A percentile compares a stretch with the other conserved stretches of the same genome.
phyloP scores from a whole-genome alignment of 768 basidiomycete genomes.

The Sarcodon aspratus region DNA sequence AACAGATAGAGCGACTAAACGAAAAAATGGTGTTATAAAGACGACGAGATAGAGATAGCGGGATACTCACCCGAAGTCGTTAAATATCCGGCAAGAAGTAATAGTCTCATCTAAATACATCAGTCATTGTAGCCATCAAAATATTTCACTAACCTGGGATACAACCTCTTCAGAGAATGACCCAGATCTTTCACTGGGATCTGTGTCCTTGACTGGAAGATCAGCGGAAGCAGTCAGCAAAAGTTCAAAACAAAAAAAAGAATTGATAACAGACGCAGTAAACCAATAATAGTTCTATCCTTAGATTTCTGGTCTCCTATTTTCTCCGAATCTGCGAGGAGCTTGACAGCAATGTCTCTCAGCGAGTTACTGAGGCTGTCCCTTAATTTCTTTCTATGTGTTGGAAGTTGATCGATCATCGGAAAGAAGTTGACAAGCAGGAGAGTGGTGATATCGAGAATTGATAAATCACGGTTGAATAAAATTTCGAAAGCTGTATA shows the following conservation, averaged over 20 bases:
- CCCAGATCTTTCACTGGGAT: slow-evolving; percentile 13
- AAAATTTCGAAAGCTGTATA: slow-evolving; percentile 13
- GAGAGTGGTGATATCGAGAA: slow-evolving; percentile 7
- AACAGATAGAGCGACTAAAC: slow-evolving; percentile 15
- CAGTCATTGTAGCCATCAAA: slow-evolving; percentile 1
- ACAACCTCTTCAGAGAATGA: slow-evolving; percentile 31
- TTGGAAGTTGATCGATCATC: slow-evolving; percentile 21
- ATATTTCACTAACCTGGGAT: slow-evolving; percentile 17
- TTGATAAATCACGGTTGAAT: slow-evolving; percentile 4
- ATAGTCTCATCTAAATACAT: slow-evolving; percentile 21
- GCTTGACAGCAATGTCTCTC: slow-evolving; percentile 20
- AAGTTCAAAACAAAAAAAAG: too few species aligned
- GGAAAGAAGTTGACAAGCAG: slow-evolving; percentile 20
- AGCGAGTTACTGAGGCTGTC: slow-evolving; percentile 17
- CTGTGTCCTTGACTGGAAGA: slow-evolving; percentile 24
- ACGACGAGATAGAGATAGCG: neutral
- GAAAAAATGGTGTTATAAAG: neutral
- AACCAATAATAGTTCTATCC: slow-evolving; percentile 26
- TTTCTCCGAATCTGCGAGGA: slow-evolving; percentile 19
- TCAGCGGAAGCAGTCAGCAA: too few species aligned
- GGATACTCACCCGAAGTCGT: slow-evolving; percentile 30
- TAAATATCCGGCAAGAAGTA: slow-evolving; percentile 36
- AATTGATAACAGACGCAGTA: slow-evolving; percentile 17
- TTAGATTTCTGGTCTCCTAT: slow-evolving; percentile 13
- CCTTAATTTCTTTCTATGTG: slow-evolving; percentile 13